phyloP scores from a whole-genome alignment of 225 moss, liverwort and hornwort genomes.

The Bryoerythrophyllum caledonicum region DNA sequence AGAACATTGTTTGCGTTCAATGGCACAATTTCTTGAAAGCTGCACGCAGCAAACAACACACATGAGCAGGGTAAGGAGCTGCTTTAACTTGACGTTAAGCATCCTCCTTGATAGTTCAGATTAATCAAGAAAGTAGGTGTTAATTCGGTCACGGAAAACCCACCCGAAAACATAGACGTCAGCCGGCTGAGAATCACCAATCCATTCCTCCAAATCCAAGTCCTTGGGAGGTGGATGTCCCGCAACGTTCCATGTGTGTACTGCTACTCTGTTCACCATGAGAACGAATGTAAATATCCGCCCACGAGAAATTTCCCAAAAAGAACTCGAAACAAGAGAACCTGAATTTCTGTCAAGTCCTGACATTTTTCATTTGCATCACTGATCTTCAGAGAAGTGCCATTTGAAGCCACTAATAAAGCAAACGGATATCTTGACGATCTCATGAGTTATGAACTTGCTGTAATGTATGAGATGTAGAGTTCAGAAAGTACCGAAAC shows the following conservation, averaged over 20 bases:
- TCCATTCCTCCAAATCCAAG: conserved; percentile 66
- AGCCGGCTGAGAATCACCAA: conserved; percentile 51
- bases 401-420: neutral
- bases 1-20: conserved; percentile 77
- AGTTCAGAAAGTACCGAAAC: conserved; percentile 16
- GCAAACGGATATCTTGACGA: conserved; percentile 7
- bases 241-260: conserved; percentile 77
- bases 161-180: conserved; percentile 79
- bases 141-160: neutral
- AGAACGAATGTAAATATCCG: neutral
- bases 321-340: neutral
- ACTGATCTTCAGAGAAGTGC: neutral
- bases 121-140: conserved; percentile 2
- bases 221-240: conserved; percentile 58
- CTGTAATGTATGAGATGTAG: conserved; percentile 5
- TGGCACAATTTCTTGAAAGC: conserved; percentile 82
- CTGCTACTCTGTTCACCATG: conserved; percentile 49
- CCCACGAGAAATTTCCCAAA: neutral
- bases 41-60: conserved; percentile 14
- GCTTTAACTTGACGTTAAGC: neutral
- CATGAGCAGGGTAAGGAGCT: conserved; percentile 15
- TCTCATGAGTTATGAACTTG: neutral
- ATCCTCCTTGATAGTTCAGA: neutral
- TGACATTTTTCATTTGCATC: neutral
- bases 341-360: neutral